Evolutionary conservation across 495 filamentous ascomycete genomes (phyloP).

Genomic region (Aspergillus taichungensis): DNA sequence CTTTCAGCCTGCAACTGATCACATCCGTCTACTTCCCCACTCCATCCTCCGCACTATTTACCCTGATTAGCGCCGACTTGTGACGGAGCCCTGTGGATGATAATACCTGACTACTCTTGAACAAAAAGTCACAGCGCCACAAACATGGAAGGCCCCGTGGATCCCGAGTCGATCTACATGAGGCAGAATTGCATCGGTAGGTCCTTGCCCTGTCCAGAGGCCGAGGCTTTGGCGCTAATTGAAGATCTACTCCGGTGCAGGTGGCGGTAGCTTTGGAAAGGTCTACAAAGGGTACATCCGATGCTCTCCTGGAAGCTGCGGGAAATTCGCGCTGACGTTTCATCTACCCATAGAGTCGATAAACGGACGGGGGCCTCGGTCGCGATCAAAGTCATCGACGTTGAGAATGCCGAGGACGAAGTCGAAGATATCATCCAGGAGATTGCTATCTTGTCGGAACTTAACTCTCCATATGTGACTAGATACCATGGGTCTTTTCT

Average conservation of each 20-base stretch:
- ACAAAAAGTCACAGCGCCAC: constrained; percentile 1
- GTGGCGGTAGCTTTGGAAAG: constrained; percentile 88
- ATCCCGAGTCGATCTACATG: constrained; percentile 83
- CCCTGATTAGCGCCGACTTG: no score
- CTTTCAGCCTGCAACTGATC: neutral
- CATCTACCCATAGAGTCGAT: constrained; percentile 52
- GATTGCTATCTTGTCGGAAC: constrained; percentile 89
- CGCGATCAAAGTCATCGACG: constrained; percentile 94
- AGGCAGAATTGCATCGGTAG: constrained; percentile 90
- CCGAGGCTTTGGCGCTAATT: neutral
- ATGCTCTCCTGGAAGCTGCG: constrained; percentile 17
- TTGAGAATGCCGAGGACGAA: constrained; percentile 96
- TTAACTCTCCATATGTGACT: constrained; percentile 89
- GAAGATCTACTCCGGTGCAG: constrained; percentile 15
- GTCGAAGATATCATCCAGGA: constrained; percentile 99
- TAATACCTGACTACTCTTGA: neutral
- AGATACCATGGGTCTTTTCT: constrained; percentile 95
- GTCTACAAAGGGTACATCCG: constrained; percentile 79
- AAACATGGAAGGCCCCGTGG: constrained; percentile 43
- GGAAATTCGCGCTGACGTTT: neutral
- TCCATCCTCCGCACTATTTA: no score
- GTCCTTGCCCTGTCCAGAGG: constrained; percentile 11
- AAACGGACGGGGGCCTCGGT: constrained; percentile 76
- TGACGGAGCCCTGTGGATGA: neutral
- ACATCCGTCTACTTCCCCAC: no score